These are phyloP conservation scores for Ramalina peruviana DNA, from an alignment of 495 filamentous ascomycete species.

Conservation along the genomic window DNA sequence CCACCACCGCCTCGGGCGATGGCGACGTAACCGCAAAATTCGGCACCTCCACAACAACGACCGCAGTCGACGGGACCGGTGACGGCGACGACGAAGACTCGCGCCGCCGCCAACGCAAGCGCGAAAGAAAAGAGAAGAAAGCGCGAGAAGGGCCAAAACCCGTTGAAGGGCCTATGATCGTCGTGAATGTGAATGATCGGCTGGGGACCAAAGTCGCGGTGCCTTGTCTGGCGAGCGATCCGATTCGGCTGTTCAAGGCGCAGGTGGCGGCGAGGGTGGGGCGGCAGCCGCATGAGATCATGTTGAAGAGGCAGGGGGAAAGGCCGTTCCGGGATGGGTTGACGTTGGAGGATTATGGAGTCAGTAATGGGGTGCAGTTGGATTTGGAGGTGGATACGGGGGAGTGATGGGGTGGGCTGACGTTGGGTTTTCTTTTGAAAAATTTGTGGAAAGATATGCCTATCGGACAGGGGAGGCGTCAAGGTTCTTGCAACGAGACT, in stretches of 20 bases:
- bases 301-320: conserved; percentile 83
- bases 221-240: conserved; percentile 70
- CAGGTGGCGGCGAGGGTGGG: conserved; percentile 79
- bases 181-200: conserved; percentile 84
- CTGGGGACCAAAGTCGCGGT: conserved; percentile 83
- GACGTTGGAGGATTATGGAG: conserved; percentile 75
- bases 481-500: too few species aligned
- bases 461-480: too few species aligned
- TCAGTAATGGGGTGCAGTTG: conserved; percentile 78
- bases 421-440: too few species aligned
- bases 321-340: conserved; percentile 82
- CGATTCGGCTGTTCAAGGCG: conserved; percentile 70
- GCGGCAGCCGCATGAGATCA: conserved; percentile 75
- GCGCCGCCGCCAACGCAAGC: background rate
- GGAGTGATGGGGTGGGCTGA: conserved; percentile 32
- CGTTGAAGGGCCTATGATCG: conserved; percentile 64
- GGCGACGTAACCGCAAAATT: background rate
- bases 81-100: background rate
- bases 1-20: too few species aligned
- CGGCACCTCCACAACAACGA: background rate
- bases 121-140: conserved; percentile 24
- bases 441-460: too few species aligned
- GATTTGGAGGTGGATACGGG: conserved; percentile 76
- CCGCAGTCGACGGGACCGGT: background rate
- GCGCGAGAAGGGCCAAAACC: conserved; percentile 25